Evolutionary conservation across 495 filamentous ascomycete species (phyloP).

Genomic region (Amphirosellinia nigrospora): DNA sequence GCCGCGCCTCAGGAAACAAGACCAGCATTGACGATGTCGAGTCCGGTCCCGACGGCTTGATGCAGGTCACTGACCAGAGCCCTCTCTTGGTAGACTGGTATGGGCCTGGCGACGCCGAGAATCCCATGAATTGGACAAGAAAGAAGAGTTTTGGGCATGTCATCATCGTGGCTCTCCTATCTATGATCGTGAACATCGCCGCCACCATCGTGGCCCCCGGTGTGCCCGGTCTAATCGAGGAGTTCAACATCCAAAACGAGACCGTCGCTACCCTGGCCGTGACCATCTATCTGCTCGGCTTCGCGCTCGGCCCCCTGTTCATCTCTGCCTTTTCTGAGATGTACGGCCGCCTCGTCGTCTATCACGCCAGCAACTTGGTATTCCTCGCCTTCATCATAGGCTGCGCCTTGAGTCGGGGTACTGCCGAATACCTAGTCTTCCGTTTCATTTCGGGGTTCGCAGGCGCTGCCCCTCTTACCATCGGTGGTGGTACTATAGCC

Average conservation of each 20-base stretch:
- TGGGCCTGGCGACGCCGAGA: slow-evolving; percentile 59
- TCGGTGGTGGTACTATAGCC: slow-evolving; percentile 45
- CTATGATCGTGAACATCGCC: slow-evolving; percentile 9
- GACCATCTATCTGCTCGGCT: slow-evolving; percentile 61
- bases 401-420: slow-evolving; percentile 42
- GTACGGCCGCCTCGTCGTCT: slow-evolving; percentile 63
- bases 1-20: not conserved
- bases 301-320: slow-evolving; percentile 67
- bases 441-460: slow-evolving; percentile 62
- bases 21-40: not conserved
- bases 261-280: slow-evolving; percentile 61
- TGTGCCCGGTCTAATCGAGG: slow-evolving; percentile 53
- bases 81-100: slow-evolving; percentile 47
- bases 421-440: slow-evolving; percentile 52
- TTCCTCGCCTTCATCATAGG: slow-evolving; percentile 56
- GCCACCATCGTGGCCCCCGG: slow-evolving; percentile 61
- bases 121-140: slow-evolving; percentile 58
- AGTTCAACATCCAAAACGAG: slow-evolving; percentile 51
- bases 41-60: not conserved
- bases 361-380: slow-evolving; percentile 62
- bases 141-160: slow-evolving; percentile 42
- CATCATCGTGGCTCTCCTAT: slow-evolving; percentile 14
- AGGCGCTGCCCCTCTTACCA: slow-evolving; percentile 55
- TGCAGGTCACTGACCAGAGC: not conserved
- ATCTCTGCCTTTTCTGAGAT: slow-evolving; percentile 67